Evolutionary conservation across 257 asterid species (phyloP).

Genomic region (Plantago elongata): DNA sequence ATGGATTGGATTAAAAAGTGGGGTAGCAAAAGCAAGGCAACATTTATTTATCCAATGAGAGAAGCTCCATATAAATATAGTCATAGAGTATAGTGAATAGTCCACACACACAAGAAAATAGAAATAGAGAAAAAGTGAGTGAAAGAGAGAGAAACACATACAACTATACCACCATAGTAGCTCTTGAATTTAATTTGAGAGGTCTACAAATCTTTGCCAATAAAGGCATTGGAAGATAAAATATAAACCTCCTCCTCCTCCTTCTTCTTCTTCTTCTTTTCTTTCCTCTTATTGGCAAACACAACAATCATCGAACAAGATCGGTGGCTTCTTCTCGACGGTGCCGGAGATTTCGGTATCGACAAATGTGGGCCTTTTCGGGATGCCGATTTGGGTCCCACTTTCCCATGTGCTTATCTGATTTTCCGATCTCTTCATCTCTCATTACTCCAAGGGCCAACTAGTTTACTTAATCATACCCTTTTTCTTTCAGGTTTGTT

Average conservation of each 20-base stretch:
- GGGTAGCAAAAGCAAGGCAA: no score
- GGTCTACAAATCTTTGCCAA: slow-evolving; percentile 4
- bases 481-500: not conserved
- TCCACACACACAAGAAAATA: not conserved
- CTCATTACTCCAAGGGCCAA: no score
- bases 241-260: not conserved
- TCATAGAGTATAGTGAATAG: no score
- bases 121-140: not conserved
- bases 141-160: not conserved
- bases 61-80: no score
- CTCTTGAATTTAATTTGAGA: not conserved
- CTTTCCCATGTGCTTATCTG: slow-evolving; percentile 7
- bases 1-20: no score
- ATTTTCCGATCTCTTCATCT: not conserved
- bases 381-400: not conserved
- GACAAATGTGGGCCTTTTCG: not conserved
- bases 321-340: not conserved
- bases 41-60: no score
- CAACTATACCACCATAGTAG: slow-evolving; percentile 1
- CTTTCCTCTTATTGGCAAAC: not conserved
- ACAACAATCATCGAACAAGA: no score
- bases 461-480: no score
- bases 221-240: not conserved
- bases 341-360: slow-evolving; percentile 1
- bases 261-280: no score